These are phyloP conservation scores for Microsporum canis DNA, from an alignment of 2,329 filamentous ascomycete species.

Conservation along the genomic window DNA sequence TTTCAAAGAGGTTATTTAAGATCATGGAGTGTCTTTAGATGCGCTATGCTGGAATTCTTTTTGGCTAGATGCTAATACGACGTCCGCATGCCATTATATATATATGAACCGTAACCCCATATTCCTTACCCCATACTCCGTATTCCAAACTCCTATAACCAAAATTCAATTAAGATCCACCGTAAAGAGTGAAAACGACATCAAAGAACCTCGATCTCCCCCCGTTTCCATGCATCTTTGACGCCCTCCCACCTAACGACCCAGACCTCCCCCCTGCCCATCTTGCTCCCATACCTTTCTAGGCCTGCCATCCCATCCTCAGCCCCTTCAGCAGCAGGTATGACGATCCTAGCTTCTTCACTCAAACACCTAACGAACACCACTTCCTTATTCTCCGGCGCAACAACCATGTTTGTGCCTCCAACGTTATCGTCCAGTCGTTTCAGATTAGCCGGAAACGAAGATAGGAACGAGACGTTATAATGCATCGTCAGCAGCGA, in stretches of 20 bases:
- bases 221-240: constrained; percentile 39
- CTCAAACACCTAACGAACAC: constrained; percentile 62
- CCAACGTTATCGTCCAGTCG: constrained; percentile 83
- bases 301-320: constrained; percentile 16
- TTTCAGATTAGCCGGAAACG: constrained; percentile 68
- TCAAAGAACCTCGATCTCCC: constrained; percentile 35
- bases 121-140: too few relatives aligned
- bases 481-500: constrained; percentile 77
- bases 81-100: too few relatives aligned
- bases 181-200: too few relatives aligned
- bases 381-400: constrained; percentile 67
- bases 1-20: not conserved
- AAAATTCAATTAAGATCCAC: not conserved
- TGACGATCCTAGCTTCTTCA: constrained; percentile 37
- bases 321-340: constrained; percentile 23
- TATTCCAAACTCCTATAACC: not conserved
- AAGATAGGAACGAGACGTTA: constrained; percentile 66
- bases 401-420: constrained; percentile 84
- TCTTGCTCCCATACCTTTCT: constrained; percentile 25
- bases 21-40: not conserved
- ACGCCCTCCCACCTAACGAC: constrained; percentile 66
- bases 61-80: too few relatives aligned
- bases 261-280: constrained; percentile 51
- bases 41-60: not conserved
- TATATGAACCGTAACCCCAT: too few relatives aligned